A percentile compares a stretch with the other conserved stretches of the same genome.
Conservation (phyloP, 257 asterid genomes). For the Salvia splendens region DNA sequence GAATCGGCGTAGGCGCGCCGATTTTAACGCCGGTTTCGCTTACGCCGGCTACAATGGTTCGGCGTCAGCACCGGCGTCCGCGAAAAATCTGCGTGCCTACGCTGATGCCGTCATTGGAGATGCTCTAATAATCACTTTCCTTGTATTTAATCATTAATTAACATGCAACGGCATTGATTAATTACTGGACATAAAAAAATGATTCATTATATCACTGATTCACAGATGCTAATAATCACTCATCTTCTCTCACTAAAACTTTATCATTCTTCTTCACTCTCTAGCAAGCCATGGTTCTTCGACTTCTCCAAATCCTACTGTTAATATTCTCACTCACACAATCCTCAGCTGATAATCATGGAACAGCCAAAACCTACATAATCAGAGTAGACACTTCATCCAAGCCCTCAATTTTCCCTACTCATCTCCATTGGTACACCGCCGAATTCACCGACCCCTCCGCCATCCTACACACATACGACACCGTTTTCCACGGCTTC, state of each 20-base stretch:
- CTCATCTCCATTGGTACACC: conserved; percentile 81
- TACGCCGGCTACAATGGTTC: too few relatives aligned
- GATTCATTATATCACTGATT: not conserved
- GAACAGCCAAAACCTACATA: conserved; percentile 57
- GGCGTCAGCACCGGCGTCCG: too few relatives aligned
- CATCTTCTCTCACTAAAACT: conserved; percentile 14
- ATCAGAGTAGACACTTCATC: conserved; percentile 56
- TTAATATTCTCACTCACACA: not conserved
- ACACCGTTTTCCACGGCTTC: conserved; percentile 77
- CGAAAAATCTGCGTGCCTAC: too few relatives aligned
- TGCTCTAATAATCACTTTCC: not conserved
- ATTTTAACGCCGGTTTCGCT: too few relatives aligned
- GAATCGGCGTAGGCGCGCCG: too few relatives aligned
- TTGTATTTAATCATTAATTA: conserved; percentile 2
- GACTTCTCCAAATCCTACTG: conserved; percentile 30
- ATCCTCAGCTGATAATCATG: conserved; percentile 38
- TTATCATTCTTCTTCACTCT: not conserved
- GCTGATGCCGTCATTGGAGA: too few relatives aligned
- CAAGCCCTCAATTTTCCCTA: conserved; percentile 70
- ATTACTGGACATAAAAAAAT: too few relatives aligned
- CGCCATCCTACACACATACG: conserved; percentile 67
- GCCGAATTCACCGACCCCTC: conserved; percentile 57
- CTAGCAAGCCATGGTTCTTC: conserved; percentile 34
- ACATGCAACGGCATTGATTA: not conserved
- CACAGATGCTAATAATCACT: conserved; percentile 7